Percentiles rank a stretch among this genome's conserved stretches.
Conservation (phyloP, 129 eudicot species). For the Tanacetum coccineum region DNA sequence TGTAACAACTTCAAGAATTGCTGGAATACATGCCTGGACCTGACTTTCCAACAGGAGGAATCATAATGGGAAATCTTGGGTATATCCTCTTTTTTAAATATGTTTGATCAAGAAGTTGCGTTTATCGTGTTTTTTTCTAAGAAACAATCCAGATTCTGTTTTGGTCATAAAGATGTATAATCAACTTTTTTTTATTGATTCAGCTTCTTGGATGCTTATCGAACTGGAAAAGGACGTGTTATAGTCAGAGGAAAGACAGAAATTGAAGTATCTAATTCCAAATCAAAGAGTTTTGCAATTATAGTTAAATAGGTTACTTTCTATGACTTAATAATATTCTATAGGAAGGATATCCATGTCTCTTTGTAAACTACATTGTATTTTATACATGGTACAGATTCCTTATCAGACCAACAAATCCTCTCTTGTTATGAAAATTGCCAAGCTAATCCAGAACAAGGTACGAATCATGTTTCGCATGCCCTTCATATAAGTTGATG, state of each 20-base stretch:
- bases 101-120: not conserved
- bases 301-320: constrained; percentile 76
- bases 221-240: constrained; percentile 90
- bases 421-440: constrained; percentile 83
- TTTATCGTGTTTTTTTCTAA: not conserved
- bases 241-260: constrained; percentile 91
- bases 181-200: constrained; percentile 2
- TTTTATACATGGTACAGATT: constrained; percentile 49
- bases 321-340: constrained; percentile 11
- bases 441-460: constrained; percentile 93
- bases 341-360: not conserved
- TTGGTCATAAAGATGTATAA: not conserved
- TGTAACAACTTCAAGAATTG: constrained; percentile 76
- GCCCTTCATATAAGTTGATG: not conserved
- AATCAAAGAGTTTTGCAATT: constrained; percentile 63
- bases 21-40: constrained; percentile 99
- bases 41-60: constrained; percentile 97
- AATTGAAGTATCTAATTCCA: constrained; percentile 71
- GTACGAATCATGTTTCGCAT: constrained; percentile 28
- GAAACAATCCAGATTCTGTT: not conserved
- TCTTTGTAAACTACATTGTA: not conserved
- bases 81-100: constrained; percentile 22
- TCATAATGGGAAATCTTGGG: constrained; percentile 91
- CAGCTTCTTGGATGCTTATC: constrained; percentile 87
- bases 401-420: constrained; percentile 98